These are phyloP conservation scores for Nemania abortiva DNA, from an alignment of 2,329 filamentous ascomycete genomes.

Conservation along the genomic window DNA sequence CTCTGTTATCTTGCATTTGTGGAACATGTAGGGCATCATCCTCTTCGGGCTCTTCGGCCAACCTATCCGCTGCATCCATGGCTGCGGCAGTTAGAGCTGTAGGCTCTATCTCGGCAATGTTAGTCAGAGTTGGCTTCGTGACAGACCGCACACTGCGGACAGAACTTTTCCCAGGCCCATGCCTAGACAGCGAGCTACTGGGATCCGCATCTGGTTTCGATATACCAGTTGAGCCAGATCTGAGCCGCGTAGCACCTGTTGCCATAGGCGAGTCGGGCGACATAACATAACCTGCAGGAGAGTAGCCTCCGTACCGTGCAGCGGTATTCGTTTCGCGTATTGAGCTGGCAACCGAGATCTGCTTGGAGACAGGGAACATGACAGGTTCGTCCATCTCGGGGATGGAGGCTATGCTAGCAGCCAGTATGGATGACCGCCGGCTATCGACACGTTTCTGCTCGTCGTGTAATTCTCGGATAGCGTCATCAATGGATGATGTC, in stretches of 20 bases:
- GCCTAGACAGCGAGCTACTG: conserved; percentile 59
- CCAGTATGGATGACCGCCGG: conserved; percentile 71
- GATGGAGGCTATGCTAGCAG: conserved; percentile 58
- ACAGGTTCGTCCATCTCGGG: conserved; percentile 48
- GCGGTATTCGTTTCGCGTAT: conserved; percentile 76
- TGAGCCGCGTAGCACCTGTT: conserved; percentile 61
- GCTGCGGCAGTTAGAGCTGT: conserved; percentile 63
- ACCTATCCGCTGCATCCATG: conserved; percentile 66
- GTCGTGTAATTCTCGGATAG: conserved; percentile 78
- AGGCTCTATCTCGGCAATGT: conserved; percentile 69
- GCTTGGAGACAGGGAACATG: conserved; percentile 56
- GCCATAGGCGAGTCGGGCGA: conserved; percentile 73
- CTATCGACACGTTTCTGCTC: conserved; percentile 79
- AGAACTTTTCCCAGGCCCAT: conserved; percentile 68
- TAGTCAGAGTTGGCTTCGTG: conserved; percentile 64
- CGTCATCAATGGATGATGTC: conserved; percentile 81
- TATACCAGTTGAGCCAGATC: conserved; percentile 65
- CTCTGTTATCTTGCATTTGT: conserved; percentile 42
- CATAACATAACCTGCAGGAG: conserved; percentile 74
- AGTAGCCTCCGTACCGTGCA: conserved; percentile 77
- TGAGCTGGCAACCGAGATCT: conserved; percentile 66
- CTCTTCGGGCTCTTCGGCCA: conserved; percentile 51
- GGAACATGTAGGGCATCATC: conserved; percentile 52
- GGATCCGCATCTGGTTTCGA: conserved; percentile 58
- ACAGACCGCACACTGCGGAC: conserved; percentile 62